These are phyloP conservation scores for Cystofilobasidium ferigula DNA, from an alignment of 768 basidiomycete genomes.

Conservation along the genomic window DNA sequence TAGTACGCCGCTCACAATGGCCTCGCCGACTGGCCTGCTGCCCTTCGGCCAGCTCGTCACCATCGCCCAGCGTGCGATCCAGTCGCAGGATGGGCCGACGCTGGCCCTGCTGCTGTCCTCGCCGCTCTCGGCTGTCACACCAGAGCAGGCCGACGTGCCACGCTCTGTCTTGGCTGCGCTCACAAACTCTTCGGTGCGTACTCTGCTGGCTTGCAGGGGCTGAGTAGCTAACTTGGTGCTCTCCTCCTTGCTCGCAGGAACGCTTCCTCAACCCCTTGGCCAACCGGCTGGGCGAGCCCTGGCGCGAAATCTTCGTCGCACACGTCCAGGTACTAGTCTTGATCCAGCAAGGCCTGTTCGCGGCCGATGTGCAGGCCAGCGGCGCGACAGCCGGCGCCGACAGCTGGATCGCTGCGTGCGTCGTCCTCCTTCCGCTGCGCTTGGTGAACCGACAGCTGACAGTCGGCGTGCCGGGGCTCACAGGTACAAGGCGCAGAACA, in stretches of 20 bases:
- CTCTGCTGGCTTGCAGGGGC: neutral
- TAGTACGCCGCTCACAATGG: neutral
- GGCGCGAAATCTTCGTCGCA: constrained; percentile 77
- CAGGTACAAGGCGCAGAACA: constrained; percentile 70
- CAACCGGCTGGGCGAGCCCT: constrained; percentile 43
- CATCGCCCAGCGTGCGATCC: neutral
- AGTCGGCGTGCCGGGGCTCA: too few species aligned
- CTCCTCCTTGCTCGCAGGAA: constrained; percentile 8
- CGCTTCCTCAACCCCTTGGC: constrained; percentile 17
- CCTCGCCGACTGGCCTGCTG: neutral
- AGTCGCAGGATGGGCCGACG: neutral
- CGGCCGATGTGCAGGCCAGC: too few species aligned
- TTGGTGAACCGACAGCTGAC: too few species aligned
- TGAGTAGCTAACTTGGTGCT: too few species aligned
- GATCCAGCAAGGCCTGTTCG: constrained; percentile 50
- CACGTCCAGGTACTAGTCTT: constrained; percentile 66
- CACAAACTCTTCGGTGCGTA: neutral
- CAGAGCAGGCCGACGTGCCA: neutral
- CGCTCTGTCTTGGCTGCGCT: neutral
- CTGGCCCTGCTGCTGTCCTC: neutral
- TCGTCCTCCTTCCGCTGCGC: neutral
- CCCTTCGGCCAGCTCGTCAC: neutral
- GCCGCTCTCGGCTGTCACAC: neutral
- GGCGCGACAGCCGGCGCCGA: neutral
- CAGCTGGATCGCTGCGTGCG: constrained; percentile 21